These are phyloP conservation scores for Candida oleophila DNA, from an alignment of 805 yeast genomes.

Conservation along the genomic window DNA sequence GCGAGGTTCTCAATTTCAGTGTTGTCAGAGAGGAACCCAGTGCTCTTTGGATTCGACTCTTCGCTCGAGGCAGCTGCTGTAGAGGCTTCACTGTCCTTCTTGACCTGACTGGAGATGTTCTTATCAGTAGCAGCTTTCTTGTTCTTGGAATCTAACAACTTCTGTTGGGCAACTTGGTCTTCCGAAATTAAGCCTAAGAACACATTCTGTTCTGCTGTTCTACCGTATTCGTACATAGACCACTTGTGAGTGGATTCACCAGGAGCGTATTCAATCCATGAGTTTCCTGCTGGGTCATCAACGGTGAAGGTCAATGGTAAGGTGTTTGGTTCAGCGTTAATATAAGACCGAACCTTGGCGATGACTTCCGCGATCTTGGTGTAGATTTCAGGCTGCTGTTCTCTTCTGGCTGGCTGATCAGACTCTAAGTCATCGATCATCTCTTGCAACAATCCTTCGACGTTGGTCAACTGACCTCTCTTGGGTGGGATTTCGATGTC, in stretches of 20 bases:
- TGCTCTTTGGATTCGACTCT: slow-evolving; percentile 36
- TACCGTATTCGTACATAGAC: slow-evolving; percentile 76
- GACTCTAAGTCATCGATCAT: slow-evolving; percentile 76
- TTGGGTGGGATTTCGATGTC: slow-evolving; percentile 95
- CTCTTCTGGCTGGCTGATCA: slow-evolving; percentile 81
- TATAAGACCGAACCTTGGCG: slow-evolving; percentile 52
- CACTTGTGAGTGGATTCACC: slow-evolving; percentile 88
- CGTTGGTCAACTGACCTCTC: slow-evolving; percentile 87
- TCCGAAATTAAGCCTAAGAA: slow-evolving; percentile 77
- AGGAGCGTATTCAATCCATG: slow-evolving; percentile 90
- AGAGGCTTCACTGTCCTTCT: slow-evolving; percentile 9
- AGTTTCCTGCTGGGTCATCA: slow-evolving; percentile 96
- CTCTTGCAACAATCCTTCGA: slow-evolving; percentile 84
- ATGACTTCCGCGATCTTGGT: slow-evolving; percentile 75
- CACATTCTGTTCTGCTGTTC: slow-evolving; percentile 88
- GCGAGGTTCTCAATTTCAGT: slow-evolving; percentile 81
- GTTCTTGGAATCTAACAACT: slow-evolving; percentile 47
- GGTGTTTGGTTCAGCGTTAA: slow-evolving; percentile 65
- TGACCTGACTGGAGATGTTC: slow-evolving; percentile 22
- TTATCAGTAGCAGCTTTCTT: slow-evolving; percentile 41
- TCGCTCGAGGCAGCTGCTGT: slow-evolving; percentile 10
- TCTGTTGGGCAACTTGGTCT: slow-evolving; percentile 53
- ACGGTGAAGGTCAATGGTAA: slow-evolving; percentile 75
- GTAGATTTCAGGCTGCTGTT: slow-evolving; percentile 69
- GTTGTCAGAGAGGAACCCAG: slow-evolving; percentile 66